A percentile compares a stretch with the other conserved stretches of the same genome.
These are phyloP conservation scores for Rhizopogon vesiculosus DNA, from an alignment of 768 basidiomycete species.

Conservation along the genomic window DNA sequence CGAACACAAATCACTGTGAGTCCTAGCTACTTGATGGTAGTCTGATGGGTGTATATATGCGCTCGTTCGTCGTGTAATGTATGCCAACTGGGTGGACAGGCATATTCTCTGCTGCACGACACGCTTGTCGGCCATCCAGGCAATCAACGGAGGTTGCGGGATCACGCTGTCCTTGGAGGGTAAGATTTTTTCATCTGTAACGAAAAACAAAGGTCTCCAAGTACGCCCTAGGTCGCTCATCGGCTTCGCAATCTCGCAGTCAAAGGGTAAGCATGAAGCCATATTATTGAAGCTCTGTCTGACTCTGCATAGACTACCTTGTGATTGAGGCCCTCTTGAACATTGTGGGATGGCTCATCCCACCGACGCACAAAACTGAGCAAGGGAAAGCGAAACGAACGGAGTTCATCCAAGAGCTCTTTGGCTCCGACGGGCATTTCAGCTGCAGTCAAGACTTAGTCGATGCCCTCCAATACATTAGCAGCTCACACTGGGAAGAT, in stretches of 20 bases:
- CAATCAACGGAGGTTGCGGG: slow-evolving; percentile 45
- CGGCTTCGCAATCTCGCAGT: slow-evolving; percentile 43
- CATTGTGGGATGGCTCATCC: slow-evolving; percentile 52
- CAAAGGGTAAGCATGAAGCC: slow-evolving; percentile 34
- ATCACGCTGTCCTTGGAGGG: slow-evolving; percentile 44
- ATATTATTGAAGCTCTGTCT: not conserved
- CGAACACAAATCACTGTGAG: slow-evolving; percentile 7
- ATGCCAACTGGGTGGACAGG: slow-evolving; percentile 32
- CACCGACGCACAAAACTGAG: slow-evolving; percentile 33
- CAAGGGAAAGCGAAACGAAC: slow-evolving; percentile 33
- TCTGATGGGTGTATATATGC: slow-evolving; percentile 24
- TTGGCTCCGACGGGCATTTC: slow-evolving; percentile 35
- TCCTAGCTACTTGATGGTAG: not conserved
- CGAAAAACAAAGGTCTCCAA: not conserved
- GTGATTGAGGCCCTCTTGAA: slow-evolving; percentile 53
- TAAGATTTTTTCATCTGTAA: slow-evolving; percentile 15
- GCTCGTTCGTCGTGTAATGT: slow-evolving; percentile 6
- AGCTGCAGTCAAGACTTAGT: slow-evolving; percentile 34
- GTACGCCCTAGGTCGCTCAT: slow-evolving; percentile 34
- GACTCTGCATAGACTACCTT: slow-evolving; percentile 41
- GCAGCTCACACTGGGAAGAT: slow-evolving; percentile 48
- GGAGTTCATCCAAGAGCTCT: slow-evolving; percentile 48
- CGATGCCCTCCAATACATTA: slow-evolving; percentile 35
- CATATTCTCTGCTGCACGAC: slow-evolving; percentile 50
- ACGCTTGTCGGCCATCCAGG: slow-evolving; percentile 32